Base-by-base conservation (phyloP, 805 yeast genomes). In the Maudiozyma turicensis region DNA sequence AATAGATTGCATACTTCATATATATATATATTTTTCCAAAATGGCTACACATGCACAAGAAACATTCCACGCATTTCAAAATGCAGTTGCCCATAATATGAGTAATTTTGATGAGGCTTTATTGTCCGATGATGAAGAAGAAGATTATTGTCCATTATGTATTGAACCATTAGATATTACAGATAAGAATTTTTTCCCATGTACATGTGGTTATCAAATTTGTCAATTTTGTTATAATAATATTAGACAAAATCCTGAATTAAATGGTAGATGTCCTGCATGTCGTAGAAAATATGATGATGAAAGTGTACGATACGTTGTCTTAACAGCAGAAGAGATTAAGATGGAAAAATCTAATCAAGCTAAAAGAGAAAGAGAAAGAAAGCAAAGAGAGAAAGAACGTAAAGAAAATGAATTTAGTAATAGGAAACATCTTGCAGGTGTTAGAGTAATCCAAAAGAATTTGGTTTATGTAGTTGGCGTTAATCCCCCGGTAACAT, bases 171-270 rank as follows among this genome's bases (percentile, higher is more conserved):
- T 93, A 89, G 99, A 93, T 68, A 81, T 91, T 44, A 85, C 95
- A 14, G 99, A 93, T 69, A 88, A 86, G 63, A 87, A 89, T 71
- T 93, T 93, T 75, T 88, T 85, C 67, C 99, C 99, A n/a, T 93
- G 99, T 73, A 98, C 98, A 0, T 93, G 99, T 72, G 99, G 99
- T 15, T 93, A 93, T 63, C 97, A 95, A 66, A 86, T 93, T 50
- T 93, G 99, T 67, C 98, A 91, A 74, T 93, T 93, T 65, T 93
- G 99, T 68, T 93, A 91, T 74, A 93, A 93, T 71, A 91, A 90
- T 66, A 93, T 93, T 60, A 78, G 96, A 55, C 93, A 88, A 55
- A 91, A 91, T 58, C 97, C 97, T 1, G 96, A 93, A 65, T 72
- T 91, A 54, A 90, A 90, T 64, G 98, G 97, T 3, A 80, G 88